phyloP scores from a whole-genome alignment of 306 rosid genomes.

The Trichosanthes truncata region DNA sequence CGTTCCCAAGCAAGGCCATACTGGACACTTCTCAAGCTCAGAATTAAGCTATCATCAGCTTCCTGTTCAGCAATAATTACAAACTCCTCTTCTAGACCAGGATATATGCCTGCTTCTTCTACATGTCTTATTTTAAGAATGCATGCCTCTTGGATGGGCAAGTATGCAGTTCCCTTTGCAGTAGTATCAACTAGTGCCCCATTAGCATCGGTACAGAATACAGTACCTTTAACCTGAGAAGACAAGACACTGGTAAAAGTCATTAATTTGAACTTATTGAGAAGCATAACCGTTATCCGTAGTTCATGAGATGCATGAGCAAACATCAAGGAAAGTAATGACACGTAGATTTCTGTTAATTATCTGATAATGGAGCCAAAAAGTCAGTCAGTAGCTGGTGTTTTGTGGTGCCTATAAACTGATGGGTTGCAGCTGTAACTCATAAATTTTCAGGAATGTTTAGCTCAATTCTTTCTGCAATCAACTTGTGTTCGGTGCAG shows the following conservation, averaged over 20 bases:
- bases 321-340: background rate
- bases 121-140: conserved; percentile 54
- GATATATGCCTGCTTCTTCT: conserved; percentile 62
- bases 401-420: background rate
- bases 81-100: conserved; percentile 73
- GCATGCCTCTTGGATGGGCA: conserved; percentile 66
- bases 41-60: conserved; percentile 48
- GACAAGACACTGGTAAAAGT: background rate
- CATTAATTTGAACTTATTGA: background rate
- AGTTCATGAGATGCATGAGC: background rate
- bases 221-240: conserved; percentile 74
- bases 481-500: background rate
- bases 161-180: conserved; percentile 74
- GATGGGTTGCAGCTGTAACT: background rate
- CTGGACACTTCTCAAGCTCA: conserved; percentile 67
- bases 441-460: background rate
- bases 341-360: background rate
- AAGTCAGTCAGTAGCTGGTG: background rate
- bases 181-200: conserved; percentile 83
- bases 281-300: background rate
- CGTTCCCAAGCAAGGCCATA: conserved; percentile 90
- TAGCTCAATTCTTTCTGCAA: background rate
- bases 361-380: background rate
- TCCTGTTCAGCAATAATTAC: conserved; percentile 65
- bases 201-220: conserved; percentile 40